phyloP scores from a whole-genome alignment of 176 grass and related monocot genomes.

The Tillandsia leiboldiana region DNA sequence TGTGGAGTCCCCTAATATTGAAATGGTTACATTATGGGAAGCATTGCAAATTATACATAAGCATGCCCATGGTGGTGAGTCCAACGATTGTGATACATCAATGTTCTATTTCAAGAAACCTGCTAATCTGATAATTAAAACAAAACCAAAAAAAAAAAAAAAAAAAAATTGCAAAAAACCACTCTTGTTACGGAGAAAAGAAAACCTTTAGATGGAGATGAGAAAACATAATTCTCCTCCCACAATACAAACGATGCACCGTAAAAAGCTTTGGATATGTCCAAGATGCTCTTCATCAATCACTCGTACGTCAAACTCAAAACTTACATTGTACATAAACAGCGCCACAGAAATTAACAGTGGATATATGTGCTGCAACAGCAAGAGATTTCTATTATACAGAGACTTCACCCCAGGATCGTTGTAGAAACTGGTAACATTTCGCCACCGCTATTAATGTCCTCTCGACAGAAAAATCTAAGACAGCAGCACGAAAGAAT shows the following conservation, averaged over 20 bases:
- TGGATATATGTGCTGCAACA: conserved; percentile 15
- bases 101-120: no score
- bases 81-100: no score
- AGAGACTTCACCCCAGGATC: background rate
- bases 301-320: conserved; percentile 7
- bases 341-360: conserved; percentile 20
- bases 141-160: no score
- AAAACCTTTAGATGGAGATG: background rate
- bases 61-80: no score
- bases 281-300: background rate
- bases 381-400: conserved; percentile 21
- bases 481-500: conserved; percentile 32
- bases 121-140: no score
- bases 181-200: no score
- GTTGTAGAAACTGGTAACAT: conserved; percentile 1
- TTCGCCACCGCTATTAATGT: conserved; percentile 20
- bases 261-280: background rate
- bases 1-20: no score
- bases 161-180: no score
- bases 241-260: background rate
- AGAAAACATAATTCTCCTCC: background rate
- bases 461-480: conserved; percentile 17
- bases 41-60: no score
- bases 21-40: no score
- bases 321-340: conserved; percentile 27